Conservation (phyloP, 371 early-diverging fungal species). For the Actinomortierella wolfii region DNA sequence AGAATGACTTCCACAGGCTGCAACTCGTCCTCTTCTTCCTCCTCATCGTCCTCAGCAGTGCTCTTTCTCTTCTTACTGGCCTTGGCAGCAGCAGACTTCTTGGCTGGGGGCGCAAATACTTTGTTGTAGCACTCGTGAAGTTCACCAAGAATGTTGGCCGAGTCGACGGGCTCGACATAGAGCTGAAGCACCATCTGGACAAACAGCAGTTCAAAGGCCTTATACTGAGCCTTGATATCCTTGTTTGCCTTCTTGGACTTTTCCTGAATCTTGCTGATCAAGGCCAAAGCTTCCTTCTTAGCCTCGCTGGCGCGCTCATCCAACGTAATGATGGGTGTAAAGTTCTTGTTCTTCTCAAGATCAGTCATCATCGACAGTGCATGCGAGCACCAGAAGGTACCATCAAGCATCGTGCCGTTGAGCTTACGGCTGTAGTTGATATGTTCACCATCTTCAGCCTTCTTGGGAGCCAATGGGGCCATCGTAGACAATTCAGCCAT, state of each 20-base stretch:
- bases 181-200: slow-evolving; percentile 68
- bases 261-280: slow-evolving; percentile 52
- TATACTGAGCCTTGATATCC: slow-evolving; percentile 51
- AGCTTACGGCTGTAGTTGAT: slow-evolving; percentile 53
- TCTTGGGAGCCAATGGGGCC: slow-evolving; percentile 52
- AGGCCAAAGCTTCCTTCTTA: slow-evolving; percentile 48
- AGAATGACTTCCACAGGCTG: slow-evolving; percentile 89
- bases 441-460: slow-evolving; percentile 44
- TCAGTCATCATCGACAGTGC: slow-evolving; percentile 55
- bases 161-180: slow-evolving; percentile 70
- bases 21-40: slow-evolving; percentile 65
- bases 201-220: slow-evolving; percentile 76
- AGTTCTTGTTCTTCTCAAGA: slow-evolving; percentile 53
- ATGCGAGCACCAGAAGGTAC: slow-evolving; percentile 68
- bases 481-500: slow-evolving; percentile 71
- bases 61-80: slow-evolving; percentile 21
- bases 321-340: slow-evolving; percentile 28
- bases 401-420: slow-evolving; percentile 62
- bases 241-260: slow-evolving; percentile 42
- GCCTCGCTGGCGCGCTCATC: slow-evolving; percentile 43
- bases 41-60: slow-evolving; percentile 31
- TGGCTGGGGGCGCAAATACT: slow-evolving; percentile 51
- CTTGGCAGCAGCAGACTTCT: slow-evolving; percentile 45
- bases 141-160: slow-evolving; percentile 66
- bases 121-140: slow-evolving; percentile 74